These are phyloP conservation scores for Panellus pusillus DNA, from an alignment of 768 basidiomycete genomes.

Conservation along the genomic window DNA sequence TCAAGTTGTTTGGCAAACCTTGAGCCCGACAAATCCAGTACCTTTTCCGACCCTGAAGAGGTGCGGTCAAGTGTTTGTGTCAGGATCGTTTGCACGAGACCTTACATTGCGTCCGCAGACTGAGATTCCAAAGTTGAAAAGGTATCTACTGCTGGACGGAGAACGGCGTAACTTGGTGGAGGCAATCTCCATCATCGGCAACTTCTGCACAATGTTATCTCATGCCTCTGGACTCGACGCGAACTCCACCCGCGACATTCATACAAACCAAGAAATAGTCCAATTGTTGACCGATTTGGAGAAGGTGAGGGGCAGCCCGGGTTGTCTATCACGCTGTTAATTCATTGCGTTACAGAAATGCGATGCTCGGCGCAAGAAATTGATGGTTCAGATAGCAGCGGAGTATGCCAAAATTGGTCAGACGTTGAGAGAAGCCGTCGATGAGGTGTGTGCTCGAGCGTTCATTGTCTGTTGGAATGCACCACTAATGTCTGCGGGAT, in stretches of 20 bases:
- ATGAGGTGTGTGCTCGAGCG: background rate
- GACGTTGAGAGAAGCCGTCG: constrained; percentile 1
- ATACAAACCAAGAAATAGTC: too few species aligned
- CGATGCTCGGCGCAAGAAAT: background rate
- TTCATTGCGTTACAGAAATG: too few species aligned
- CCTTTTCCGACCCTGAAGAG: constrained; percentile 9
- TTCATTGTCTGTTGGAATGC: background rate
- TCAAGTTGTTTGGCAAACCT: constrained; percentile 2
- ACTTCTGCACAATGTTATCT: constrained; percentile 5
- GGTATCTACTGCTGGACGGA: constrained; percentile 9
- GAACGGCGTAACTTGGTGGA: constrained; percentile 13
- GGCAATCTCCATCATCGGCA: background rate
- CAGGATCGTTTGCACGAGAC: background rate
- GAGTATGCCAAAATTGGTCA: background rate
- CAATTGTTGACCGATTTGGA: background rate
- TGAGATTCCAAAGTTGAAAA: constrained; percentile 9
- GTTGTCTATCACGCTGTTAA: too few species aligned
- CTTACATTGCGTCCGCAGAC: constrained; percentile 4
- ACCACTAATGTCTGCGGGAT: background rate
- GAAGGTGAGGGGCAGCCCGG: too few species aligned
- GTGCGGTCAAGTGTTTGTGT: background rate
- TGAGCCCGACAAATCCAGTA: background rate
- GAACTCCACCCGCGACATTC: background rate
- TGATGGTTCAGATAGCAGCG: background rate
- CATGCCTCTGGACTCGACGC: background rate